Evolutionary conservation across 257 asterid genomes (phyloP).

Genomic region (Osmanthus fragrans): DNA sequence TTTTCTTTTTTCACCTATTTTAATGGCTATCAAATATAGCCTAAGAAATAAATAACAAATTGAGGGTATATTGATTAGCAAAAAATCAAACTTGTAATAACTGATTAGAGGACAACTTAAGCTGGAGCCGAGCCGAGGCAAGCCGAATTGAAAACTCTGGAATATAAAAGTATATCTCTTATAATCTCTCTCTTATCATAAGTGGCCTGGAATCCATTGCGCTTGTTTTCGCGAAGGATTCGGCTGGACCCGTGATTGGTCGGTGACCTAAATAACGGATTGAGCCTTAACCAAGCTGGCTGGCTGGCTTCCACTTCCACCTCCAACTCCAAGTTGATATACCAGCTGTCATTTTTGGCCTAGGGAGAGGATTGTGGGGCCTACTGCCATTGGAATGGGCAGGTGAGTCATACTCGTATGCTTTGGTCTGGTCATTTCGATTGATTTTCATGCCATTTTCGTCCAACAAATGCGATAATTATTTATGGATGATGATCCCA

Average conservation of each 20-base stretch:
- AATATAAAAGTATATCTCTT: not conserved
- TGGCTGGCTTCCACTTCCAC: not conserved
- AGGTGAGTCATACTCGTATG: not conserved
- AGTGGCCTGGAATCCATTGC: not conserved
- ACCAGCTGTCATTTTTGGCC: conserved; percentile 18
- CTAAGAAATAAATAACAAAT: too few relatives aligned
- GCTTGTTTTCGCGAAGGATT: conserved; percentile 1
- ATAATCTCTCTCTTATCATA: too few relatives aligned
- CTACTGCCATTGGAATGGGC: not conserved
- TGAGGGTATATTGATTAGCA: not conserved
- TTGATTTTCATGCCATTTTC: not conserved
- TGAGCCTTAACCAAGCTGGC: not conserved
- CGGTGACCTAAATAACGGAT: not conserved
- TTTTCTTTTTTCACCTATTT: too few relatives aligned
- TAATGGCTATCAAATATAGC: too few relatives aligned
- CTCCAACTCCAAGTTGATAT: not conserved
- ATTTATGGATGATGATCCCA: not conserved
- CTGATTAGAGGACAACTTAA: not conserved
- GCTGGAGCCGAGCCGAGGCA: not conserved
- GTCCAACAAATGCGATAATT: not conserved
- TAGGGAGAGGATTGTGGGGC: not conserved
- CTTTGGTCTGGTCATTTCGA: not conserved
- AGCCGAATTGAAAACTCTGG: not conserved
- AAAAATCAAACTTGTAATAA: not conserved
- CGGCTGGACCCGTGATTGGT: conserved; percentile 26